Evolutionary conservation across 768 basidiomycete species (phyloP), one percentile per base, ranked within the genome.

Genomic region (Pleurotus citrinopileatus): DNA sequence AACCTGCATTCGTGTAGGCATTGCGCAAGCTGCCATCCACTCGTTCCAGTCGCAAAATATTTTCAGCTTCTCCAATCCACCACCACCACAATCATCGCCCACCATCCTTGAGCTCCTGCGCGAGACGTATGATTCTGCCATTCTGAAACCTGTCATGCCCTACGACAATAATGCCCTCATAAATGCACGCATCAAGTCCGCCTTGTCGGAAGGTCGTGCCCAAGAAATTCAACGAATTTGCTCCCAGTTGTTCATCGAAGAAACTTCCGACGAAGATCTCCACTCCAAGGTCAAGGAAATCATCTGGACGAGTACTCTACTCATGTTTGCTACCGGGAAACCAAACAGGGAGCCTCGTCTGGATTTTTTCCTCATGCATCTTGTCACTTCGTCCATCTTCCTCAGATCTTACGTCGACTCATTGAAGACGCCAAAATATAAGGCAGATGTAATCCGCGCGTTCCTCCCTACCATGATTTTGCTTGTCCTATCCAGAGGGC

Each of bases 281-380:
- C 69, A 72, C 7, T 62, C 60, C 22, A 77, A 76, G 50, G 59
- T 75, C 15, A 78, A 84, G 55, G 83, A 85, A 60, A 55, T 77
- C 42, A 61, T 81, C 19, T 83, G 79, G 76, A 59, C 64, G 4
- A 67, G 71, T 15, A 75, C 78, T 2, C 68, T 83, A 5, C 69
- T 84, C 15, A 66, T 81, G 28, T 73, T 73, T 25, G 78, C 72
- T 0, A 75, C 78, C 0, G 72, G 81, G 20, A 75, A 72, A 57
- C 66, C 63, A 22, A 79, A 75, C 2, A 67, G 74, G 36, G 73
- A 76, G 58, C 77, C 79, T 5, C 70, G 82, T 3, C 61, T 84
- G 25, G 82, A 77, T 52, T 78, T 84, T 67, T 81, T 82, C 75
- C 65, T 84, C 48, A 79, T 81, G 80, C 83, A 84, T 59, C 59